A percentile compares a stretch with the other conserved stretches of the same genome.
Conservation (phyloP, 1,139 yeast species). For the Nakaseomyces delphensis region DNA sequence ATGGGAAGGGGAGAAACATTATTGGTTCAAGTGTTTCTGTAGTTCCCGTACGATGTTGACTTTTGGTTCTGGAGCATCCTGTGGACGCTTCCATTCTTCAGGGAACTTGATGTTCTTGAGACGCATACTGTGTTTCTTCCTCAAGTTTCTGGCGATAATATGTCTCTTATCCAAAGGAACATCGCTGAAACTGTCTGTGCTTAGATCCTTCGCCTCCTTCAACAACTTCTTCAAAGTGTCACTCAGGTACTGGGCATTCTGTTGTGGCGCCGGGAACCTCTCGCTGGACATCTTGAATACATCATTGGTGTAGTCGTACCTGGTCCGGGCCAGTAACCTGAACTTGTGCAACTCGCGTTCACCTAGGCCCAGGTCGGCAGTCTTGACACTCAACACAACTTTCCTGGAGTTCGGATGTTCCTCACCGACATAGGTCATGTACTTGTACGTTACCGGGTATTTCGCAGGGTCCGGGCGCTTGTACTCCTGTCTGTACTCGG, state of each 20-base stretch:
- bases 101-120: slow-evolving; percentile 51
- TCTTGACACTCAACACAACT: slow-evolving; percentile 52
- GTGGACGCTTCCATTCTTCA: slow-evolving; percentile 74
- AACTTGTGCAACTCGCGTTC: slow-evolving; percentile 60
- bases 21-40: background rate
- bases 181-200: slow-evolving; percentile 55
- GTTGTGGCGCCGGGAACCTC: slow-evolving; percentile 67
- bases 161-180: slow-evolving; percentile 80
- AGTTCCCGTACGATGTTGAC: slow-evolving; percentile 17
- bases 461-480: slow-evolving; percentile 38
- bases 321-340: slow-evolving; percentile 66
- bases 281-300: slow-evolving; percentile 53
- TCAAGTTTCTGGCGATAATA: slow-evolving; percentile 38
- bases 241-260: slow-evolving; percentile 69
- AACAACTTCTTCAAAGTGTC: slow-evolving; percentile 55
- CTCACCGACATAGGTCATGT: slow-evolving; percentile 66
- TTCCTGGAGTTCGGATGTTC: slow-evolving; percentile 63
- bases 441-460: slow-evolving; percentile 58
- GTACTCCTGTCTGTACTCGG: slow-evolving; percentile 62
- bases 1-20: background rate
- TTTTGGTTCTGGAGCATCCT: slow-evolving; percentile 46
- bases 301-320: slow-evolving; percentile 58
- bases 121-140: slow-evolving; percentile 32
- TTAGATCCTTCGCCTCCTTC: slow-evolving; percentile 53
- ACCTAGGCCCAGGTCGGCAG: slow-evolving; percentile 46